Conservation (phyloP, 805 yeast genomes). For the Yamadazyma sp. region DNA sequence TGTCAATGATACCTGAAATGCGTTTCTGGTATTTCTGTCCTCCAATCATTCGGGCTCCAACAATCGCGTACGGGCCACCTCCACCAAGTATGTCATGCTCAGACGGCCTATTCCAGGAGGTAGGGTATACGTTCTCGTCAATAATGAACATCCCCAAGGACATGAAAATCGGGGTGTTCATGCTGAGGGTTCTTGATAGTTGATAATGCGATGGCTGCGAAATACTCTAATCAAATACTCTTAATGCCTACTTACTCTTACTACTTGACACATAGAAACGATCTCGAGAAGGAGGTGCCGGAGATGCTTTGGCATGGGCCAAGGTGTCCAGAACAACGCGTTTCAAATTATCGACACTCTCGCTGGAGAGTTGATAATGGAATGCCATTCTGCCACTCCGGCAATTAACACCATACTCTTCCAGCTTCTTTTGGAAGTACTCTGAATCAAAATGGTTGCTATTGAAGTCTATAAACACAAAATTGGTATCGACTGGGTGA, state of each 20-base stretch:
- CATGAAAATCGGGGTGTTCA: conserved; percentile 8
- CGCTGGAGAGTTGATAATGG: conserved; percentile 51
- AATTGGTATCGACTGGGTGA: conserved; percentile 81
- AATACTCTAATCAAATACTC: no score
- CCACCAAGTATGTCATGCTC: conserved; percentile 74
- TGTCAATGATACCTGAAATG: conserved; percentile 73
- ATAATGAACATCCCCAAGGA: conserved; percentile 78
- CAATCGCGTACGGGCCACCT: conserved; percentile 78
- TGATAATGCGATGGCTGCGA: background rate
- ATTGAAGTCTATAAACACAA: conserved; percentile 69
- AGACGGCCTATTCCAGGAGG: conserved; percentile 28
- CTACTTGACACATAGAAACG: no score
- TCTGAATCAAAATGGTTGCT: conserved; percentile 56
- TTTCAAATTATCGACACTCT: conserved; percentile 27
- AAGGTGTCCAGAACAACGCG: no score
- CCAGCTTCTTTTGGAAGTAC: conserved; percentile 52
- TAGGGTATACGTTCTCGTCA: conserved; percentile 73
- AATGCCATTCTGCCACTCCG: conserved; percentile 79
- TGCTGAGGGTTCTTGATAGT: conserved; percentile 5
- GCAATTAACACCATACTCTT: conserved; percentile 59
- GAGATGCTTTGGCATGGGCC: no score
- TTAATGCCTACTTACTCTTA: no score
- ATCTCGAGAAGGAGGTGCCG: no score
- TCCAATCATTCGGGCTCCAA: conserved; percentile 66
- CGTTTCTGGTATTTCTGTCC: conserved; percentile 31